Evolutionary conservation across 208 protist genomes (phyloP).

Genomic region (Tritrichomonas foetus): DNA sequence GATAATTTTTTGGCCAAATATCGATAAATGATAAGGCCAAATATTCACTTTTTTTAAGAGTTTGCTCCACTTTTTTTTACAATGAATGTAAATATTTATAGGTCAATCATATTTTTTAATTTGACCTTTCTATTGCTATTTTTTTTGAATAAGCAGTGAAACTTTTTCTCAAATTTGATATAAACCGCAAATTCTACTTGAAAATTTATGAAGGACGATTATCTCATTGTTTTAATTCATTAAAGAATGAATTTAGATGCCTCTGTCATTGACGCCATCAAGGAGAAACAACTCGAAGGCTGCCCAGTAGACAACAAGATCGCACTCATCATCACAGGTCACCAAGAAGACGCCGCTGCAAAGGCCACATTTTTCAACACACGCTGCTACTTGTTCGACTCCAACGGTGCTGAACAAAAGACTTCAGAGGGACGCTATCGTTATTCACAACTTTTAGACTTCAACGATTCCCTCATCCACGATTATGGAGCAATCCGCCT

Average conservation of each 20-base stretch:
- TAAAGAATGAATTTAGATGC: neutral
- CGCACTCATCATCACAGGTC: neutral
- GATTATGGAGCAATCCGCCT: neutral
- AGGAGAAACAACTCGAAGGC: neutral
- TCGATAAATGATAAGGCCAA: too few species aligned
- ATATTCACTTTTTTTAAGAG: too few species aligned
- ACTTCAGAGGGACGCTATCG: neutral
- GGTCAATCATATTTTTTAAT: too few species aligned
- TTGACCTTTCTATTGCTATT: too few species aligned
- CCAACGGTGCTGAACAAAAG: neutral
- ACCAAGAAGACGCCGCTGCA: slow-evolving; percentile 5
- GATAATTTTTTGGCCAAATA: too few species aligned
- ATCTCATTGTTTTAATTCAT: too few species aligned
- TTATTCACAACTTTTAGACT: slow-evolving; percentile 26
- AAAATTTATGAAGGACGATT: too few species aligned
- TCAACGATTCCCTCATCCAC: neutral
- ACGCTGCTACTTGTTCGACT: neutral
- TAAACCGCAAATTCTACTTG: too few species aligned
- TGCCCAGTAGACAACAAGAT: neutral
- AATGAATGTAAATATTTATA: too few species aligned
- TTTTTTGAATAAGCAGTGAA: too few species aligned
- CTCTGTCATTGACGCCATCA: neutral
- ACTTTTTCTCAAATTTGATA: too few species aligned
- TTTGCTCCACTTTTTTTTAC: too few species aligned
- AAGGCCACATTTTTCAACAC: slow-evolving; percentile 22